These are phyloP conservation scores for Lasiosphaeria miniovina DNA, from an alignment of 495 filamentous ascomycete species.

Conservation along the genomic window DNA sequence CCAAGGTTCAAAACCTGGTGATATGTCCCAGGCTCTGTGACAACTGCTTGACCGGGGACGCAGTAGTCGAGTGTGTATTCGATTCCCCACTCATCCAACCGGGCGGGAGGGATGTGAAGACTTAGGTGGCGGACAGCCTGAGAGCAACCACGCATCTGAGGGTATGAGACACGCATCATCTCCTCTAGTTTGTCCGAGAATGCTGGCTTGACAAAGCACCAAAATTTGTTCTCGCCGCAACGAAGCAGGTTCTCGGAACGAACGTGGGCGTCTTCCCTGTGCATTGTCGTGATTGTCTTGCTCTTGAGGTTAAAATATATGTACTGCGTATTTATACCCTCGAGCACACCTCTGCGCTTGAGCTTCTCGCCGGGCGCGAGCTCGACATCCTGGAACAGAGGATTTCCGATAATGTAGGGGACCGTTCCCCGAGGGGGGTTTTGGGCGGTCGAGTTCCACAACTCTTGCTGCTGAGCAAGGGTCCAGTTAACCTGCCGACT, in stretches of 20 bases:
- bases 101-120: constrained; percentile 29
- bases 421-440: constrained; percentile 25
- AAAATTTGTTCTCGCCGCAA: constrained; percentile 33
- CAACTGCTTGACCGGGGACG: constrained; percentile 31
- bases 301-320: constrained; percentile 35
- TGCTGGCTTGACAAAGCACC: constrained; percentile 34
- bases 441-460: constrained; percentile 30
- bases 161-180: constrained; percentile 23
- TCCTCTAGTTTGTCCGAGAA: constrained; percentile 25
- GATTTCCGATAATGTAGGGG: constrained; percentile 35
- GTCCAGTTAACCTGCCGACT: constrained; percentile 25
- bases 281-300: constrained; percentile 35
- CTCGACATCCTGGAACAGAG: constrained; percentile 32
- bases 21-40: constrained; percentile 35
- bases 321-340: constrained; percentile 36
- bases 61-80: constrained; percentile 37
- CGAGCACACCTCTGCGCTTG: constrained; percentile 26
- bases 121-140: constrained; percentile 35
- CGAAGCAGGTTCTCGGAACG: constrained; percentile 34
- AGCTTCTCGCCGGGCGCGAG: constrained; percentile 33
- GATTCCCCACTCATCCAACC: constrained; percentile 31
- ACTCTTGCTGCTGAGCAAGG: constrained; percentile 23
- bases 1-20: constrained; percentile 37
- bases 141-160: constrained; percentile 30
- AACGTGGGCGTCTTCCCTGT: constrained; percentile 34